Evolutionary conservation across 2,329 filamentous ascomycete genomes (phyloP), one percentile per base, ranked within the genome.

Genomic region (Paraphaeosphaeria minitans): DNA sequence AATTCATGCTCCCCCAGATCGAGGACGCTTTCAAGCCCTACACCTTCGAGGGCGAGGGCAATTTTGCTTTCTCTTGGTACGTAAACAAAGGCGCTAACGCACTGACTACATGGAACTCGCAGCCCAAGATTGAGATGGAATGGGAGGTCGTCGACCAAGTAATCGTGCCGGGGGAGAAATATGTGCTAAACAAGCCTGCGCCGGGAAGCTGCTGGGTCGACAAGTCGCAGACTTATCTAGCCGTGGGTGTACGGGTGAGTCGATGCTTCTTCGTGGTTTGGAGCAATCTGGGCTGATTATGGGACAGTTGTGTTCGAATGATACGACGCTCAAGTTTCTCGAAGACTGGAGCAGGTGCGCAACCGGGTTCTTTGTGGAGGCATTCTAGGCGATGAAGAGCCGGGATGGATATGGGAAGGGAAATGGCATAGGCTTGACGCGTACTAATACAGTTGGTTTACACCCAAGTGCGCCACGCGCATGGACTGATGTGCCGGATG

Each of bases 151-250:
- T 37, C 21, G 33, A 53, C 22, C 35, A 42, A 29, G 41, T 33
- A 4, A 53, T 53, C 7, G 37, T 53, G 13, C 50, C 35, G 33
- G 50, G 50, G 6, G n/a, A 53, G 16, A 10, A 29, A 13, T 53
- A 53, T 41, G 21, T 53, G 31, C n/a, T 53, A 35, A 27, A 53
- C 13, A 19, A 53, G n/a, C 33, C 35, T 12, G 8, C 9, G n/a
- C 49, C 49, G 35, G 49, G 49, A 39, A 53, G 49, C 49, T 53
- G 49, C 33, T 53, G 31, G 21, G 49, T 53, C 29, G 37, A 53
- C 33, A 35, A 21, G 21, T 39, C 16, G 6, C n/a, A 39, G 14
- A 41, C 24, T 21, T 53, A 53, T 42, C 16, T 43, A 10, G 51
- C 35, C 9, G 51, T 53, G 21, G 37, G 51, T 22, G 51, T n/a